Conservation (phyloP, 2,329 filamentous ascomycete genomes). For the Blastomyces silverae region DNA sequence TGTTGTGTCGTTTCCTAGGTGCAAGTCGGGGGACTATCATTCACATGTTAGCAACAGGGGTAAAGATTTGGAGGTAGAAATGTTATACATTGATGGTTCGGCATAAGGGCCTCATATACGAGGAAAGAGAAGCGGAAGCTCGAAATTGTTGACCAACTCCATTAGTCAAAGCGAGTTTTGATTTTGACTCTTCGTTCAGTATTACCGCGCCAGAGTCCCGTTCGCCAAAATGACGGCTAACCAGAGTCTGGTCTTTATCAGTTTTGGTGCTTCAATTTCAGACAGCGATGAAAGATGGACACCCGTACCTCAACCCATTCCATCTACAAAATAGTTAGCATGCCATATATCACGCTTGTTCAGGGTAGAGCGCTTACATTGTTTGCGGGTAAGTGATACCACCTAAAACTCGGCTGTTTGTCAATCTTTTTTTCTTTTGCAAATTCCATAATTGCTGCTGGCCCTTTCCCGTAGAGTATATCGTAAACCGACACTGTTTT, state of each 20-base stretch:
- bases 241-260: slow-evolving; percentile 7
- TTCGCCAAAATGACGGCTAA: slow-evolving; percentile 11
- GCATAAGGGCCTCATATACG: slow-evolving; percentile 14
- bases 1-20: background rate
- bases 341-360: background rate
- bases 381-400: slow-evolving; percentile 15
- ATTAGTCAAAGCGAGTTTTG: slow-evolving; percentile 12
- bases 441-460: slow-evolving; percentile 13
- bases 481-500: slow-evolving; percentile 11
- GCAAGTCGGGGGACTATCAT: background rate
- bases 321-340: slow-evolving; percentile 12
- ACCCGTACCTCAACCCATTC: slow-evolving; percentile 14
- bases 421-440: slow-evolving; percentile 11
- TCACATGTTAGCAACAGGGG: background rate
- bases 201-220: background rate
- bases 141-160: slow-evolving; percentile 10
- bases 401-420: slow-evolving; percentile 11
- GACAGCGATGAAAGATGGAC: background rate
- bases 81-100: slow-evolving; percentile 10
- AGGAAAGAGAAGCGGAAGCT: slow-evolving; percentile 11
- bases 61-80: background rate
- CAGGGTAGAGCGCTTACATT: slow-evolving; percentile 1
- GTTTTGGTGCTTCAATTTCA: background rate
- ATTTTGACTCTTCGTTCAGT: slow-evolving; percentile 8
- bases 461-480: slow-evolving; percentile 13